phyloP scores from a whole-genome alignment of 2,329 filamentous ascomycete species.

The Allantophomopsis cytisporea region DNA sequence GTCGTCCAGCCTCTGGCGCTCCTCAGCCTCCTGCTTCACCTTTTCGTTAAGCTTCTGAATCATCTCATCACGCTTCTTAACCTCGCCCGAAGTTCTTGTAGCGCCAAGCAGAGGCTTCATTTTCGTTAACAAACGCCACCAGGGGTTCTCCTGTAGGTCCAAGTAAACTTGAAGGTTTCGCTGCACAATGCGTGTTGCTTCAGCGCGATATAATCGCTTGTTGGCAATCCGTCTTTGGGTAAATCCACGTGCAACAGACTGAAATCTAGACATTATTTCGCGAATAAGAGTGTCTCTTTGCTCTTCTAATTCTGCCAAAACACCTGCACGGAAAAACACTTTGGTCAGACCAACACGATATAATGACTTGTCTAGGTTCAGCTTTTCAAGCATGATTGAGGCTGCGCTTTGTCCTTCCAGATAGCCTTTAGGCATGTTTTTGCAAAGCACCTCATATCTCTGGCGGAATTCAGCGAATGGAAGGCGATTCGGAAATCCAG shows the following conservation, averaged over 20 bases:
- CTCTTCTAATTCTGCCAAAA: conserved; percentile 93
- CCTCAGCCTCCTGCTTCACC: conserved; percentile 62
- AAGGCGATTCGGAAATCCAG: conserved; percentile 89
- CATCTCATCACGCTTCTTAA: conserved; percentile 89
- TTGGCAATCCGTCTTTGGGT: conserved; percentile 76
- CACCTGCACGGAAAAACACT: conserved; percentile 94
- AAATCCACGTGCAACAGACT: conserved; percentile 83
- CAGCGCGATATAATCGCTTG: conserved; percentile 87
- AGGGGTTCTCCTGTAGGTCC: conserved; percentile 80
- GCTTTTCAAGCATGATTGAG: conserved; percentile 75
- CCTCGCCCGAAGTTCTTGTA: conserved; percentile 81
- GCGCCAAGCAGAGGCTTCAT: conserved; percentile 94
- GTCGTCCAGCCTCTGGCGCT: conserved; percentile 74
- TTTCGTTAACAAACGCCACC: conserved; percentile 90
- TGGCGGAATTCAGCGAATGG: conserved; percentile 89
- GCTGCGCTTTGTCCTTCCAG: conserved; percentile 81
- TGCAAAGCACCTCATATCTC: conserved; percentile 88
- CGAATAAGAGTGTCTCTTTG: conserved; percentile 85
- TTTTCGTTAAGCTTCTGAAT: conserved; percentile 79
- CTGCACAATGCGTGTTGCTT: conserved; percentile 90
- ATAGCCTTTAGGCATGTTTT: conserved; percentile 77
- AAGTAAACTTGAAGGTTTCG: conserved; percentile 88
- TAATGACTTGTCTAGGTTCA: conserved; percentile 71
- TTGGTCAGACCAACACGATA: conserved; percentile 94
- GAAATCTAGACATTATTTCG: conserved; percentile 87